Base-by-base conservation (phyloP, 2,329 filamentous ascomycete genomes). In the Botrytis pseudocinerea region DNA sequence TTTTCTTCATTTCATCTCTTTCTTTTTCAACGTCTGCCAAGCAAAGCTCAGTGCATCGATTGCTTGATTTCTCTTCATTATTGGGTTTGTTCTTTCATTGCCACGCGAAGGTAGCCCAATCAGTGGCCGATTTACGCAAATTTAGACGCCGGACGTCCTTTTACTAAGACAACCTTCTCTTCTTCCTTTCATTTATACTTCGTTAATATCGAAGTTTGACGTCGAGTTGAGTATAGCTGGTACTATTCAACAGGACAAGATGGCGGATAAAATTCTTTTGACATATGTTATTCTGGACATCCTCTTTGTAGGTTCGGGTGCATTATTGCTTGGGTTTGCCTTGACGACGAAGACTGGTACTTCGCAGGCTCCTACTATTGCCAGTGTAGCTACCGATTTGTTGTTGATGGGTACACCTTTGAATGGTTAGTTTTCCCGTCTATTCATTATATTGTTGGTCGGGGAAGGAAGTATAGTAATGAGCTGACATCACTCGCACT, bases 341-440 rank as follows among this genome's bases (percentile, higher is more conserved):
- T 80, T 89, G 73, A 81, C 85, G 20, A 86, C 85, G 62, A 82
- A 85, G 79, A 79, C 82, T 62, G 81, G 82, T 62, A 79, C 85
- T 78, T 79, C 80, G 44, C 79, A 82, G 28, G 79, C 78, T 35
- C 83, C 83, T n/a, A 87, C 83, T 18, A 77, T 85, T 48, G 79
- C 83, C 60, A 87, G 84, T 75, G 84, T 88, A 68, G 85, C 86
- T 32, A 81, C 83, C 64, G 83, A 87, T 75, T 77, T 90, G 66
- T 80, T 90, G 69, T 83, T 89, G 69, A 80, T 80, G 69, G 81
- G 85, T 78, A 86, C 85, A 78, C 87, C 88, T 35, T 80, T 88
- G 73, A 86, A 82, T 80, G 85, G 87, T 88, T 81, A 77, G 84
- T 80, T 14, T 16, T 51, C 48, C 10, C 12, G 5, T 51, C 4